Percentiles rank a stretch among this genome's conserved stretches.
Evolutionary conservation across 306 rosid genomes (phyloP).

Genomic region (Gillenia trifoliata): DNA sequence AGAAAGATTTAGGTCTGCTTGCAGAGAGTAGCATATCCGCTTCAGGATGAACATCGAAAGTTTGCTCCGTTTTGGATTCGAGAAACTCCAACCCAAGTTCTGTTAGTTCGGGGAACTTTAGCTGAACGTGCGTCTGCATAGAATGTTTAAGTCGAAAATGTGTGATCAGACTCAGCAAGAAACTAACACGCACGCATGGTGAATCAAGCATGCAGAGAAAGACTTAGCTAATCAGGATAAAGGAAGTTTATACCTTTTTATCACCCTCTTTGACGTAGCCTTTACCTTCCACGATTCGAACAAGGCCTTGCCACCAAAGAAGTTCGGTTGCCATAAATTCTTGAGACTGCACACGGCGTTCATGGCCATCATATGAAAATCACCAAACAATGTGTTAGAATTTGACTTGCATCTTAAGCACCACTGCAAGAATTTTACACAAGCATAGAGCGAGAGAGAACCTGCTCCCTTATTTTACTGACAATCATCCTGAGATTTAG

Average conservation of each 20-base stretch:
- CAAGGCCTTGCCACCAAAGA: slow-evolving; percentile 93
- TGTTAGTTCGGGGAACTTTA: slow-evolving; percentile 64
- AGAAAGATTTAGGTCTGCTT: slow-evolving; percentile 42
- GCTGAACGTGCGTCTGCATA: slow-evolving; percentile 70
- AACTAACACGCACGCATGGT: not conserved
- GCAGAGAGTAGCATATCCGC: slow-evolving; percentile 77
- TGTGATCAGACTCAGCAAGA: not conserved
- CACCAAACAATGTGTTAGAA: slow-evolving; percentile 7
- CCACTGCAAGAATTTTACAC: not conserved
- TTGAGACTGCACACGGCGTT: slow-evolving; percentile 40
- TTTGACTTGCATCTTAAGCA: not conserved
- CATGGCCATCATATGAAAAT: slow-evolving; percentile 14
- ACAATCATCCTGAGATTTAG: slow-evolving; percentile 53
- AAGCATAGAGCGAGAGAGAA: not conserved
- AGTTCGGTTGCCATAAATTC: slow-evolving; percentile 57
- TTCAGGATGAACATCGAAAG: slow-evolving; percentile 66
- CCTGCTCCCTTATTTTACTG: slow-evolving; percentile 71
- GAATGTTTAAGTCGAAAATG: slow-evolving; percentile 14
- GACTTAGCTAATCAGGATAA: not conserved
- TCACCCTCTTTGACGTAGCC: slow-evolving; percentile 71
- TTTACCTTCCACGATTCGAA: slow-evolving; percentile 71
- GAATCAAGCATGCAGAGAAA: not conserved
- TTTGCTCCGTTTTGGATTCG: slow-evolving; percentile 32
- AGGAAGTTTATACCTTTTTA: slow-evolving; percentile 44
- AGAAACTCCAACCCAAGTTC: slow-evolving; percentile 60